Base-by-base conservation (phyloP, 2,329 filamentous ascomycete species). In the Pyricularia pennisetigena region DNA sequence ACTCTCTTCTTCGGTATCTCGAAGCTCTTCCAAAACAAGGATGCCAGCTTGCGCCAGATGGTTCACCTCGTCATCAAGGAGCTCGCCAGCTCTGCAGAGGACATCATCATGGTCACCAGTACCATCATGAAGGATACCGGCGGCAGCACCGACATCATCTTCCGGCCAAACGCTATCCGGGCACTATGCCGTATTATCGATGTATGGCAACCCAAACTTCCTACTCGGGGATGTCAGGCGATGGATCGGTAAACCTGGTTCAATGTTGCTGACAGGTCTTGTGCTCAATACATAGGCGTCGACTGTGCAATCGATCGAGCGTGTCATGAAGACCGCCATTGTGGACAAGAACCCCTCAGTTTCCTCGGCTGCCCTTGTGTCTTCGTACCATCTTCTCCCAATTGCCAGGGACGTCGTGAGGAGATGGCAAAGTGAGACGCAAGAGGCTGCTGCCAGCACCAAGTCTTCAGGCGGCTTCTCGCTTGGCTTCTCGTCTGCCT, bases 41-140 rank as follows among this genome's bases (percentile, higher is more conserved):
- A 99, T 90, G 91, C 94, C 75, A 94, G 93, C 75, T 85, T 99
- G 77, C 93, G 95, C 76, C 95, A 99, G 84, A 97, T 98, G 94
- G 94, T 99, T 67, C 97, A 98, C 82, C 86, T 98, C 73, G 90
- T 97, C 78, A 92, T 98, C 83, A 99, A 98, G 87, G 95, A 99
- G 86, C 85, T 99, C 75, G 93, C 94, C 73, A 88, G 89, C 79
- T 97, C 93, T 28, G 95, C 95, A 69, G 93, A 98, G 82, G 95
- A 99, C 85, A 96, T 97, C 72, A 99, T 99, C 78, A 98, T 99
- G 95, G 95, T 97, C 71, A 99, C 95, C 23, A 97, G 93, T 81
- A 97, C 94, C 74, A 97, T 99, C 74, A 99, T 98, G 95, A 99
- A 99, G 84, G 95, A 99, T 79, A 97, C 94, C 12, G 93, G 94